Percentiles rank a stretch among this genome's conserved stretches.
Evolutionary conservation across 2,329 filamentous ascomycete species (phyloP).

Genomic region (Penicillium sp.): DNA sequence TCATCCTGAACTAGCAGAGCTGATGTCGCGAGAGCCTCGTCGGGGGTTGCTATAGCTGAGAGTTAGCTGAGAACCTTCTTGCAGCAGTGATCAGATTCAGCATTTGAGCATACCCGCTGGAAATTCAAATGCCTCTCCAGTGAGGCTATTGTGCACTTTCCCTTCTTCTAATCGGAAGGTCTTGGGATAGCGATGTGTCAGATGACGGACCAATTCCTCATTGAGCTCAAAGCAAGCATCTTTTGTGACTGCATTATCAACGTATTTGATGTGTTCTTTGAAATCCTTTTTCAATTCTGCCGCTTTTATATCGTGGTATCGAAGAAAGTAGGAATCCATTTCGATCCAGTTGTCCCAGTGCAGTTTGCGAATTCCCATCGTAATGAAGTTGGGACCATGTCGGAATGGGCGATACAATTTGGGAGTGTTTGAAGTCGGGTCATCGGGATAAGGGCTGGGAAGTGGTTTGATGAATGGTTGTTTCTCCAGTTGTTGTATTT

Average conservation of each 20-base stretch:
- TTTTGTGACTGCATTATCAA: slow-evolving; percentile 8
- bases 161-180: slow-evolving; percentile 2
- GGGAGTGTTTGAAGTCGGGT: neutral
- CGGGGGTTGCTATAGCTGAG: neutral
- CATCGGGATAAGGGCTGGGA: neutral
- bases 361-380: slow-evolving; percentile 14
- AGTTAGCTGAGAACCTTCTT: neutral
- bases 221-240: slow-evolving; percentile 10
- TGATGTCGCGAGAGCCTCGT: neutral
- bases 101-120: neutral
- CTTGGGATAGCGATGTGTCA: slow-evolving; percentile 8
- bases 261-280: slow-evolving; percentile 11
- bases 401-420: slow-evolving; percentile 13
- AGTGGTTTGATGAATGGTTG: neutral
- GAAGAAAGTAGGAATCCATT: slow-evolving; percentile 14
- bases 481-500: neutral
- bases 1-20: neutral
- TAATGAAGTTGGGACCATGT: slow-evolving; percentile 12
- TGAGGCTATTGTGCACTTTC: slow-evolving; percentile 1
- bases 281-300: slow-evolving; percentile 10
- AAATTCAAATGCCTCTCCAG: neutral
- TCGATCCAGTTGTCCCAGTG: slow-evolving; percentile 15
- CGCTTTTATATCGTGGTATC: slow-evolving; percentile 12
- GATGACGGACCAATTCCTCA: slow-evolving; percentile 5
- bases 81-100: no score